Evolutionary conservation across 495 filamentous ascomycete genomes (phyloP), one percentile per base, ranked within the genome.

Genomic region (Xanthoparmelia taractica): DNA sequence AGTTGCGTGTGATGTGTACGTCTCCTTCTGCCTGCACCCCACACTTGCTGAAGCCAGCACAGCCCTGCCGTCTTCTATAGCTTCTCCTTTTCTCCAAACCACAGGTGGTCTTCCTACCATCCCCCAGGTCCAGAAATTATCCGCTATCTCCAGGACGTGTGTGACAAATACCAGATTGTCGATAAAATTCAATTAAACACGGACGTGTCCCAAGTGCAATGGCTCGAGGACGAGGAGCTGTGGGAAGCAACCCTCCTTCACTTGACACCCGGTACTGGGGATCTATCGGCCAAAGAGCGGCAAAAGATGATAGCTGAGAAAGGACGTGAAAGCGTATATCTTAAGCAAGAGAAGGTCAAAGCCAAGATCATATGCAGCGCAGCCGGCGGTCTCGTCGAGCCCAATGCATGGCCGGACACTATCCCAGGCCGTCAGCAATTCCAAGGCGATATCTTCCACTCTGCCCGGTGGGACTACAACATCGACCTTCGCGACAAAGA

Each of bases 31-130:
- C 68, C 66, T 50, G 68, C 54, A 67, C 37, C 57, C 33, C 57
- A 27, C 10, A 36, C 34, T 60, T 48, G 33, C 52, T 65, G 41
- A 57, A 45, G 58, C 65, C 25, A 52, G 38, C 52, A 47, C 25
- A 82, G 78, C 11, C 82, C 81, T 37, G 82, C 85, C 3, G 57
- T 79, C 1, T 79, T 87, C 29, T 89, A 89, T 70, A 82, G 77
- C 48, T 86, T 86, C 70, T 84, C 81, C 0, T 89, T 88, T 65
- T 75, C 77, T 7, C 76, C 75, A 27, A 88, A 88, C 67, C 71
- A 76, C 27, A 70, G 77, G 45, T 88, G 86, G 84, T 79, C 78
- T 0, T 76, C 76, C 8, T 68, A 83, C 34, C 76, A 83, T 69
- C 84, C 85, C 2, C 65, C 78, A 4, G 80, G 79, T 5, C 67